Evolutionary conservation across 148 eudicot genomes (phyloP).

Genomic region (Spergularia bocconei): DNA sequence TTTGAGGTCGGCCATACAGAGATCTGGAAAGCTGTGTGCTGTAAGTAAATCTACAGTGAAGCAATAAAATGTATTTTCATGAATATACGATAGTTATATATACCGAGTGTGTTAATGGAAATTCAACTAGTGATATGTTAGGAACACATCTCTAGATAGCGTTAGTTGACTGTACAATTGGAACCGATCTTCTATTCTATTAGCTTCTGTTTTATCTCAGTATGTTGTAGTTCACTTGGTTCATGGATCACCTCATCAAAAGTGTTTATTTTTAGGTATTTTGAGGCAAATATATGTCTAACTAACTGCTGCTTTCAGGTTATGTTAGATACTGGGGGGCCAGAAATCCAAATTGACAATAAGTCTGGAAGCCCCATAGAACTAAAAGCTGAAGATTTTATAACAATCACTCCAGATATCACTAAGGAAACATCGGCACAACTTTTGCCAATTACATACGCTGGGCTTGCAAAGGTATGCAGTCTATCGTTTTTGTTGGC

Average conservation of each 20-base stretch:
- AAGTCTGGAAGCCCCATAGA: conserved; percentile 44
- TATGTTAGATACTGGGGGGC: conserved; percentile 67
- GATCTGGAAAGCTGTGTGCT: conserved; percentile 46
- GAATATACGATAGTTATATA: neutral
- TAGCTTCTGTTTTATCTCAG: neutral
- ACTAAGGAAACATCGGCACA: conserved; percentile 42
- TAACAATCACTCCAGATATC: conserved; percentile 47
- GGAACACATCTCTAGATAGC: too few species aligned
- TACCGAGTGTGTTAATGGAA: too few species aligned
- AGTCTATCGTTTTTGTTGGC: neutral
- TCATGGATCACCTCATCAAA: neutral
- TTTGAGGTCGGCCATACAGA: conserved; percentile 43
- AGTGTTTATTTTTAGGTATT: neutral
- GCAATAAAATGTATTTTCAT: neutral
- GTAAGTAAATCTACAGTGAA: conserved; percentile 33
- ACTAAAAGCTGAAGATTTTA: conserved; percentile 38
- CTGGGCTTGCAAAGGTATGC: conserved; percentile 49
- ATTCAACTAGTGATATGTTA: too few species aligned
- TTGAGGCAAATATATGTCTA: neutral
- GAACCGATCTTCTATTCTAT: neutral
- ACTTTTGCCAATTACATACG: conserved; percentile 48
- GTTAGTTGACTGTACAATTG: too few species aligned
- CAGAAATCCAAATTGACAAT: conserved; percentile 55
- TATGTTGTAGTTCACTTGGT: too few species aligned
- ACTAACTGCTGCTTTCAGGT: conserved; percentile 37